Conservation (phyloP, 306 rosid species). For the Rosa multiflora region DNA sequence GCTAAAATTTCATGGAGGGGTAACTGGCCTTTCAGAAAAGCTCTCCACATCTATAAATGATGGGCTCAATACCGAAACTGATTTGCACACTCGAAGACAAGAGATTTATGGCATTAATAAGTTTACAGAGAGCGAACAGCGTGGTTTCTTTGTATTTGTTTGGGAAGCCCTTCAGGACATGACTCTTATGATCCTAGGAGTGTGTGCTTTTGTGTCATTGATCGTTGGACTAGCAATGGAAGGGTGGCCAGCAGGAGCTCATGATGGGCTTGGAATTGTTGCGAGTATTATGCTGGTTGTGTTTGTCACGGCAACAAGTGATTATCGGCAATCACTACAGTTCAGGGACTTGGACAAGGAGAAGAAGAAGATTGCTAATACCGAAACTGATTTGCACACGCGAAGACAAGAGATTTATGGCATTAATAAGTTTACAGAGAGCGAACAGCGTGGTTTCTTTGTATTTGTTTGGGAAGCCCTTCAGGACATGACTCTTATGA, state of each 20-base stretch:
- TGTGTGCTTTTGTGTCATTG: slow-evolving; percentile 83
- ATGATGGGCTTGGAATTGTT: slow-evolving; percentile 94
- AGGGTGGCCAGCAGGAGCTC: slow-evolving; percentile 96
- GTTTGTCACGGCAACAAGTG: slow-evolving; percentile 91
- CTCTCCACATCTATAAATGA: slow-evolving; percentile 54
- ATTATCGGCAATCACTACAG: slow-evolving; percentile 89
- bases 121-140: slow-evolving; percentile 62
- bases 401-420: slow-evolving; percentile 65
- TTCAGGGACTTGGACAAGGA: slow-evolving; percentile 97
- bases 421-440: slow-evolving; percentile 78
- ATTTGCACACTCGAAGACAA: slow-evolving; percentile 46
- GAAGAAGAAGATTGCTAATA: slow-evolving; percentile 81
- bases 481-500: slow-evolving; percentile 96
- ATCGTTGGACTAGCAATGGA: slow-evolving; percentile 79
- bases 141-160: slow-evolving; percentile 83
- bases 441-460: slow-evolving; percentile 62
- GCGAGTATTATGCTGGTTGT: slow-evolving; percentile 94
- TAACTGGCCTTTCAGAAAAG: slow-evolving; percentile 66
- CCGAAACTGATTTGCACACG: slow-evolving; percentile 31
- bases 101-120: slow-evolving; percentile 72
- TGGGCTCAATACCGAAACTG: slow-evolving; percentile 51
- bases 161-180: slow-evolving; percentile 98
- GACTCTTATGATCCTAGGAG: slow-evolving; percentile 95
- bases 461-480: slow-evolving; percentile 97
- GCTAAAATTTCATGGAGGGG: slow-evolving; percentile 70